Conservation (phyloP, 306 rosid species). For the Sechiopsis laciniata region DNA sequence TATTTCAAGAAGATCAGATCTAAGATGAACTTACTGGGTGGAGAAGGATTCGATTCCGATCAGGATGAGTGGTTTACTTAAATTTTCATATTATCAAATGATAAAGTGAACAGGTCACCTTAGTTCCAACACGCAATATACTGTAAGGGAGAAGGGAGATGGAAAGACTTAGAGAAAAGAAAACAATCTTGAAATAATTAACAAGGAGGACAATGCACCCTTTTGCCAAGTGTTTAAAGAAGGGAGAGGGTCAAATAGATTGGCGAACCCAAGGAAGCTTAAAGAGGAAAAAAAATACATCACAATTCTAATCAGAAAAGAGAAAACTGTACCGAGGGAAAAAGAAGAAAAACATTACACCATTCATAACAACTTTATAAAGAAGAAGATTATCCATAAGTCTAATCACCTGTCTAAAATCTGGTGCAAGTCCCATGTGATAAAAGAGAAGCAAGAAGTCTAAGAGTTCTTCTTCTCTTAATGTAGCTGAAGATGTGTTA, state of each 20-base stretch:
- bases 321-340: background rate
- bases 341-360: background rate
- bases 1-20: slow-evolving; percentile 10
- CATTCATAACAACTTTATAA: background rate
- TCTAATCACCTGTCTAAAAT: slow-evolving; percentile 78
- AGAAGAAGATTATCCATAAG: slow-evolving; percentile 5
- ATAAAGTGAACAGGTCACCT: slow-evolving; percentile 2
- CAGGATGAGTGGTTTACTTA: background rate
- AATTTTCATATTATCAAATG: slow-evolving; percentile 2
- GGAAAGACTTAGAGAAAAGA: background rate
- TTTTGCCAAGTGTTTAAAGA: slow-evolving; percentile 1
- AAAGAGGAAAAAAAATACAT: background rate
- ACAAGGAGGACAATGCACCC: background rate
- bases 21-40: background rate
- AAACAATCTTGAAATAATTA: background rate
- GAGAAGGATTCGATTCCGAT: background rate
- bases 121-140: background rate
- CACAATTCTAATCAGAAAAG: background rate
- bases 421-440: slow-evolving; percentile 82
- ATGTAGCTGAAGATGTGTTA: slow-evolving; percentile 53
- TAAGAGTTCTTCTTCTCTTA: slow-evolving; percentile 84
- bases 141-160: background rate
- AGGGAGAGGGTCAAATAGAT: background rate
- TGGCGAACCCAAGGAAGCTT: background rate
- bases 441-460: slow-evolving; percentile 76